Percentiles rank a stretch among this genome's conserved stretches.
phyloP scores from a whole-genome alignment of 2,329 filamentous ascomycete species.

The Pyricularia grisea region DNA sequence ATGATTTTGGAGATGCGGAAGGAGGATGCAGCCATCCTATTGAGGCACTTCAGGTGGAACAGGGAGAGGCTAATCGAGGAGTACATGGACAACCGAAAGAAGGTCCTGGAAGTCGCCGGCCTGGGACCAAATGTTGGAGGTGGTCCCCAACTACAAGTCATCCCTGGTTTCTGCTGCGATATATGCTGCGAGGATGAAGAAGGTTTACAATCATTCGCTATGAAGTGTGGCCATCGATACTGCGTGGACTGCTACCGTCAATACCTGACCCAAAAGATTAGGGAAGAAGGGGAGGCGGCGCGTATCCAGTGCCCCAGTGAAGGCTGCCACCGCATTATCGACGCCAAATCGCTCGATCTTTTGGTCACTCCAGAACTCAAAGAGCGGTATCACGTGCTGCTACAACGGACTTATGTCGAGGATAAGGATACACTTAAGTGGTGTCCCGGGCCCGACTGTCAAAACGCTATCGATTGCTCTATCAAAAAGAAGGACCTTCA shows the following conservation, averaged over 20 bases:
- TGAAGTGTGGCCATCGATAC: slow-evolving; percentile 91
- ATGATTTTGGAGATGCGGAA: slow-evolving; percentile 82
- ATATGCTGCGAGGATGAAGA: slow-evolving; percentile 91
- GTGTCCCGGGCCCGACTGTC: slow-evolving; percentile 97
- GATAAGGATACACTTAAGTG: slow-evolving; percentile 93
- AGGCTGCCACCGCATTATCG: slow-evolving; percentile 80
- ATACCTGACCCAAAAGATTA: slow-evolving; percentile 87
- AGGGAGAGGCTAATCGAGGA: slow-evolving; percentile 90
- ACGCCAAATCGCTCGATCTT: slow-evolving; percentile 77
- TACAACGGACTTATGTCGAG: slow-evolving; percentile 92
- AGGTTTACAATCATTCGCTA: slow-evolving; percentile 73
- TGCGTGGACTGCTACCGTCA: slow-evolving; percentile 89
- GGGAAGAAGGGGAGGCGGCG: slow-evolving; percentile 89
- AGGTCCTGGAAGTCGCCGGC: slow-evolving; percentile 76
- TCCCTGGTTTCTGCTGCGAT: slow-evolving; percentile 78
- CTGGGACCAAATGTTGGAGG: slow-evolving; percentile 55
- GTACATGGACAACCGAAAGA: slow-evolving; percentile 83
- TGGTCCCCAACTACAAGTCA: slow-evolving; percentile 57
- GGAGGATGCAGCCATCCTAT: slow-evolving; percentile 82
- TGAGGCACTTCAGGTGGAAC: slow-evolving; percentile 90
- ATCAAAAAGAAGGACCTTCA: slow-evolving; percentile 83
- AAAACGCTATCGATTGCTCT: slow-evolving; percentile 80
- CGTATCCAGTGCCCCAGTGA: slow-evolving; percentile 89
- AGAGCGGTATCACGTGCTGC: slow-evolving; percentile 67
- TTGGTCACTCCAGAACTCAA: slow-evolving; percentile 51